Percentiles rank a stretch among this genome's conserved stretches.
Conservation (phyloP, 2,329 filamentous ascomycete genomes). For the Fusarium sp. region DNA sequence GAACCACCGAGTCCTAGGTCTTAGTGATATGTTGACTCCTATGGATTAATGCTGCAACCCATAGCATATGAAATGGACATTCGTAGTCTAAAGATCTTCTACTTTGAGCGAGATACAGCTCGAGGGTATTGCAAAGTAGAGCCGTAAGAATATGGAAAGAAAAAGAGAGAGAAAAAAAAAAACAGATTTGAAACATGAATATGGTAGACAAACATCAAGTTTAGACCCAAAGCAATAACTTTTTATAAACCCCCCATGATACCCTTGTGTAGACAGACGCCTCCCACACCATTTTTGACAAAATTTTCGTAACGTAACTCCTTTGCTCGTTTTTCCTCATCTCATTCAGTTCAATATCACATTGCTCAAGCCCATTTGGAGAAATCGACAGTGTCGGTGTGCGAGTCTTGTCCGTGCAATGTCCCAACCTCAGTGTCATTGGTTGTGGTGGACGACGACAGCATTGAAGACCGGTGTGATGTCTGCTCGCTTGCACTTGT, state of each 20-base stretch:
- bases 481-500: conserved; percentile 68
- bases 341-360: conserved; percentile 5
- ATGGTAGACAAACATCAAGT: conserved; percentile 32
- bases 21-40: conserved; percentile 9
- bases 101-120: conserved; percentile 15
- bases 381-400: conserved; percentile 58
- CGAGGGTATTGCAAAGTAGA: conserved; percentile 29
- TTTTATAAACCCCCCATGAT: conserved; percentile 47
- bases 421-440: conserved; percentile 67
- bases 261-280: conserved; percentile 52
- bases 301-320: conserved; percentile 36
- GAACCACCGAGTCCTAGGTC: conserved; percentile 6
- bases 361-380: conserved; percentile 56
- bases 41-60: conserved; percentile 6
- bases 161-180: background rate
- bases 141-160: conserved; percentile 17
- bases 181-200: conserved; percentile 20
- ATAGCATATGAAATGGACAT: conserved; percentile 1
- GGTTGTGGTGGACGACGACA: conserved; percentile 67
- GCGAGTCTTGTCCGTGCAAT: conserved; percentile 49
- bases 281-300: conserved; percentile 28
- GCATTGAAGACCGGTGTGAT: conserved; percentile 71
- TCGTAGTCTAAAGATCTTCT: conserved; percentile 20
- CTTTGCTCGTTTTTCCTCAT: conserved; percentile 8
- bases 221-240: conserved; percentile 45